Base-by-base conservation (phyloP, 208 protist species). In the Novymonas esmeraldas region DNA sequence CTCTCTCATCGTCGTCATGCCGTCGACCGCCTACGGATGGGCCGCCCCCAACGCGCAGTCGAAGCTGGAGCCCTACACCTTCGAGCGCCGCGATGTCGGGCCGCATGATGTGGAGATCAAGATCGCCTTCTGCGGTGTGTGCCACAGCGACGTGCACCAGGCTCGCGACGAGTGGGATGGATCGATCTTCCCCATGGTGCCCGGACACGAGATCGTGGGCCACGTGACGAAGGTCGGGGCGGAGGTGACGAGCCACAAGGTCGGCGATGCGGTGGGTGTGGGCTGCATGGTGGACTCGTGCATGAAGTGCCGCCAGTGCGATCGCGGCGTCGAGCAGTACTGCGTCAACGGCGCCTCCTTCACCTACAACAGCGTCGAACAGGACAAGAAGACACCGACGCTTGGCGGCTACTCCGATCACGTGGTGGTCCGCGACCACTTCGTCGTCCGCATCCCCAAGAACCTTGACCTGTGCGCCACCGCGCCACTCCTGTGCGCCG, bases 241-340 rank as follows among this genome's bases (percentile, higher is more conserved):
- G 16, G 60, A 73, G 33, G 89, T 95, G 31, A 94, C 73, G 48
- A 85, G 85, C 48, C 82, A 88, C 76, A 93, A 91, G 70, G 83
- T 89, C 0, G 93, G 93, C 24, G 87, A 95, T 58, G 31, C 61
- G 16, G 90, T 96, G 36, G 93, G 89, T 26, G 88, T 97, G 29
- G 93, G 93, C 63, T 95, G 88, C 81, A 83, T 92, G 45, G 93
- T 97, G 57, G 89, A 94, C 79, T 87, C 83, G n/a, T 97, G 93
- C 79, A 52, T 54, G 22, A 26, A 67, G 20, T 96, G 90, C 72
- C 11, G 69, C 24, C 58, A 78, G 70, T 95, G 92, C 77, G 56
- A 90, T 50, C 55, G 75, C 52, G 86, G 81, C 38, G 58, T 83
- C 34, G 87, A 93, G 79, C 76, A 94, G 71, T 90, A 87, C 72